Evolutionary conservation across 2,329 filamentous ascomycete genomes (phyloP), one percentile per base, ranked within the genome.

Genomic region (Aureobasidium sp.): DNA sequence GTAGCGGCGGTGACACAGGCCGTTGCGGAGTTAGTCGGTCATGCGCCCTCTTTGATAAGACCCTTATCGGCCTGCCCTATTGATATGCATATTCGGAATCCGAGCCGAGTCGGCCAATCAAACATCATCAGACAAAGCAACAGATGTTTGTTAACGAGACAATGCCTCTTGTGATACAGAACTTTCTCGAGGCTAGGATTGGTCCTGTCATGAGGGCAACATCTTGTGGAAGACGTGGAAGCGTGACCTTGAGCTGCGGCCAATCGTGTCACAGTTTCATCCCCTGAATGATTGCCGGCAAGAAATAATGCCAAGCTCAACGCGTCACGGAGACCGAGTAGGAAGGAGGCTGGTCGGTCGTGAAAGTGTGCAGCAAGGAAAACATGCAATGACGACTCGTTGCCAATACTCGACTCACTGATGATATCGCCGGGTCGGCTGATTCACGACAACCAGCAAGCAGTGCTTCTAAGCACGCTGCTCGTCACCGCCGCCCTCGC

Each of bases 401-500:
- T 27, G 37, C 14, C 48, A 34, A 34, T 1, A 1, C n/a, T n/a
- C n/a, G 17, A 34, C 25, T 32, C 29, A 30, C 37, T 34, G 48
- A 51, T 51, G 48, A 12, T 41, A 41, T 51, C 38, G 48, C 48
- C 37, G 37, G 27, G 48, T 19, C 37, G 48, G 35, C 37, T 41
- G 48, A 19, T 51, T 16, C 37, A 41, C 12, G 35, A 51, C 37
- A 51, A 51, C 5, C 48, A 37, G 48, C 48, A 51, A 51, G 48
- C 37, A 19, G 52, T 40, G 35, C 35, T 54, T 25, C 6, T 54
- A n/a, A 34, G 30, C 27, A 45, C 52, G 17, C 63, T 72, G 55
- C 60, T 64, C 57, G 51, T 68, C 57, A 60, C 68, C 52, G 66
- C 64, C 21, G 56, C 67, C 11, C 57, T 68, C 58, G 61, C 66